Conservation (phyloP, 768 basidiomycete species). For the Boletus vinaceobasis region DNA sequence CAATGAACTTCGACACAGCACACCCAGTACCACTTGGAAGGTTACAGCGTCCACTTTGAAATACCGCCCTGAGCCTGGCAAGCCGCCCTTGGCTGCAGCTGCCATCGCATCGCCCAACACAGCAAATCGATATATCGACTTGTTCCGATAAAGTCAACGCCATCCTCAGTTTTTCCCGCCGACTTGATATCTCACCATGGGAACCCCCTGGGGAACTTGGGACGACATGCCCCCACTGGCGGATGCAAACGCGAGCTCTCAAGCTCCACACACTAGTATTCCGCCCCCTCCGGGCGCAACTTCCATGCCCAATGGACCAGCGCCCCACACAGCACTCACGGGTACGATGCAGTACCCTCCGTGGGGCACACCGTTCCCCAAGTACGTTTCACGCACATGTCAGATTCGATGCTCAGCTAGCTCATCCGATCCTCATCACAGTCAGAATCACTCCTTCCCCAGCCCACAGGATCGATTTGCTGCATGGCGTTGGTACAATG, state of each 20-base stretch:
- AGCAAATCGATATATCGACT: constrained; percentile 18
- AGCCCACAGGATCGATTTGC: constrained; percentile 15
- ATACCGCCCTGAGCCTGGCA: background rate
- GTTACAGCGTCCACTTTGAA: background rate
- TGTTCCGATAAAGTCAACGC: constrained; percentile 13
- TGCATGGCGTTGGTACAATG: constrained; percentile 3
- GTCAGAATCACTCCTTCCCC: constrained; percentile 4
- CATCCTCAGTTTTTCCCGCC: background rate
- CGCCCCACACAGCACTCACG: constrained; percentile 8
- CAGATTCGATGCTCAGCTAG: background rate
- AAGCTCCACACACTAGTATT: constrained; percentile 6
- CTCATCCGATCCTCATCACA: background rate
- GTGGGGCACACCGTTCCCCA: constrained; percentile 14
- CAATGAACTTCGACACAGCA: background rate
- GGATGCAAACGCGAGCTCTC: constrained; percentile 12
- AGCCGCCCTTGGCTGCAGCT: background rate
- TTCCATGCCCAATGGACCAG: constrained; percentile 8
- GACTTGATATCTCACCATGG: constrained; percentile 13
- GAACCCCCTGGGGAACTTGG: constrained; percentile 11
- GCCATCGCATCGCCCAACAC: constrained; percentile 15
- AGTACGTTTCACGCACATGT: constrained; percentile 8
- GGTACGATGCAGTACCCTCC: constrained; percentile 7
- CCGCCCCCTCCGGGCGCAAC: constrained; percentile 26
- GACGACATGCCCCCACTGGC: constrained; percentile 28
- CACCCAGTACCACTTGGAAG: background rate